Evolutionary conservation across 208 protist genomes (phyloP).

Genomic region (Acanthamoeba culbertsoni): DNA sequence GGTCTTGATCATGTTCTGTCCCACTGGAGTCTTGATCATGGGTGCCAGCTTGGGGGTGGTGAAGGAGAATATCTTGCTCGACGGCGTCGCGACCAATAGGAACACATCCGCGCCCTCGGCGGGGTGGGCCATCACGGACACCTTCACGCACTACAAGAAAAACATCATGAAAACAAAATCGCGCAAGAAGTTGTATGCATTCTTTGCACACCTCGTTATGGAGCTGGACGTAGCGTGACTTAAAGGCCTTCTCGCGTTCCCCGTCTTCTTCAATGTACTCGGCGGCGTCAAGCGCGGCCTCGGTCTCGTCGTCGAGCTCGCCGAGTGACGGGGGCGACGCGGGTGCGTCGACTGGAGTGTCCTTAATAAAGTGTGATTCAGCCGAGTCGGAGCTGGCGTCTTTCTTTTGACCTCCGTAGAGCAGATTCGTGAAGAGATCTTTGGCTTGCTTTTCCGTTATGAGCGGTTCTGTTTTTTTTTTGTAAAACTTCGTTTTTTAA

Average conservation of each 20-base stretch:
- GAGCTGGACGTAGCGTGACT: not conserved
- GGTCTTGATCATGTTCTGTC: constrained; percentile 18
- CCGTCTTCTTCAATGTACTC: not conserved
- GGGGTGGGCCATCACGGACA: not conserved
- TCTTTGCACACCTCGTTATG: not conserved
- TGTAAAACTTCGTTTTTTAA: not conserved
- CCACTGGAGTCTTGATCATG: not conserved
- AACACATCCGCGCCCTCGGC: constrained; percentile 10
- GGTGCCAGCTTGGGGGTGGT: not conserved
- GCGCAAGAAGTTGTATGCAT: not conserved
- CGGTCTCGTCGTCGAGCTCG: not conserved
- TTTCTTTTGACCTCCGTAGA: not conserved
- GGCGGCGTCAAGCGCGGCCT: not conserved
- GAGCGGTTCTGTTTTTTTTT: not conserved
- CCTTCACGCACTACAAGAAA: not conserved
- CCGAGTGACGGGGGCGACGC: not conserved
- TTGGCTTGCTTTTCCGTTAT: not conserved
- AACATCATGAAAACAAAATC: not conserved
- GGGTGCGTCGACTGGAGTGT: not conserved
- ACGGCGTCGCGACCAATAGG: not conserved
- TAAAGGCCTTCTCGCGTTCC: not conserved
- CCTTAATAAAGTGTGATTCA: not conserved
- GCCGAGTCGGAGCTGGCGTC: not conserved
- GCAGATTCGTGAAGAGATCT: not conserved
- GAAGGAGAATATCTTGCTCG: constrained; percentile 1